These are phyloP conservation scores for Neurospora sp. DNA, from an alignment of 495 filamentous ascomycete genomes.

Conservation along the genomic window DNA sequence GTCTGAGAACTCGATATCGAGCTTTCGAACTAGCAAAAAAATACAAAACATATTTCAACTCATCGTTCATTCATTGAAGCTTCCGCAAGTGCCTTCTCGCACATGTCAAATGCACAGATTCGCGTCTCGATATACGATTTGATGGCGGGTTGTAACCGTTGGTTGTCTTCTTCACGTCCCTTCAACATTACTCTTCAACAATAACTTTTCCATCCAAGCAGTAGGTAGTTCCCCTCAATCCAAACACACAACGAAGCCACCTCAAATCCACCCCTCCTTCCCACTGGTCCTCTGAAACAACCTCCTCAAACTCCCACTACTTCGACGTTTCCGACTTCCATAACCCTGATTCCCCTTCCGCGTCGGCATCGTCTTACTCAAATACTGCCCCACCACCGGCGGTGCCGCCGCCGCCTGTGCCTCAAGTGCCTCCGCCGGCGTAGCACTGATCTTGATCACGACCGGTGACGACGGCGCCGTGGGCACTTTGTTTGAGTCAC, in stretches of 20 bases:
- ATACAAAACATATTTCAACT: neutral
- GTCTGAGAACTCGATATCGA: neutral
- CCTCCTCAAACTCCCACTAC: neutral
- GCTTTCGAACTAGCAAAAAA: neutral
- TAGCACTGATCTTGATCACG: neutral
- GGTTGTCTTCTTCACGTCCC: neutral
- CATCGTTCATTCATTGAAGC: neutral
- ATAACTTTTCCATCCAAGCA: neutral
- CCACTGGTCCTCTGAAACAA: neutral
- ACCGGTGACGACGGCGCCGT: neutral
- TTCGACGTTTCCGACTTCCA: neutral
- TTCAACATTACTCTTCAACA: neutral
- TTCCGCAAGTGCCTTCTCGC: neutral
- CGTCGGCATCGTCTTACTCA: neutral
- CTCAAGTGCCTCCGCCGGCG: neutral
- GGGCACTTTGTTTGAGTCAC: neutral
- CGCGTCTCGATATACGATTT: neutral
- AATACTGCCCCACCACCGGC: neutral
- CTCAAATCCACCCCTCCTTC: neutral
- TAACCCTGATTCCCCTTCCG: neutral
- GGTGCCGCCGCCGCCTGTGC: neutral
- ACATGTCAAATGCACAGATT: neutral
- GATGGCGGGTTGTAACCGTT: neutral
- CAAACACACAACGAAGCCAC: neutral
- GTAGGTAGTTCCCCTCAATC: neutral